Base-by-base conservation (phyloP, 169 alveolate species). In the Eimeria sp. region DNA sequence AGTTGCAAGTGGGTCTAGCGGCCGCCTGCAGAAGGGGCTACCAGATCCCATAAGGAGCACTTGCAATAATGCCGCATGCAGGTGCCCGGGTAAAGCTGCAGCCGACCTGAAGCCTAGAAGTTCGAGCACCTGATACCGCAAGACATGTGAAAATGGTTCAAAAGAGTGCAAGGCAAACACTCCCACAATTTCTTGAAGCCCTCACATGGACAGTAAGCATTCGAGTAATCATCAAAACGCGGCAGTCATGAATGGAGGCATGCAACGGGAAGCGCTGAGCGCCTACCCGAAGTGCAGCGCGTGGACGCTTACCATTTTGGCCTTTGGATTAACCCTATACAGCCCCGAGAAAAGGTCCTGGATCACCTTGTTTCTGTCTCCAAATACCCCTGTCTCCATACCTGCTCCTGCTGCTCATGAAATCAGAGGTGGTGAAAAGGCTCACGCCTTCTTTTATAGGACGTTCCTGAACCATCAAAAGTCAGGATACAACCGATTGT, bases 21-120 rank as follows among this genome's bases (percentile, higher is more conserved):
- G 27, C 7, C 65, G 30, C 65, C 45, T 43, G 93, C 93, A 61
- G 27, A 25, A 63, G 65, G 82, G 93, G 43, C 82, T 67, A 22
- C 43, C 61, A 40, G 82, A 65, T n/a, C 82, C 78, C 80, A 87
- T 40, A 20, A 87, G 80, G 27, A 87, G 80, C 67, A 87, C 49
- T 22, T 65, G 93, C 51, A 87, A 25, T 25, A 87, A 49, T 63
- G 93, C 93, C 25, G 93, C 78, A 63, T 87, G 93, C 4, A 87
- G 93, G 63, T 87, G 93, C 47, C 25, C 65, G 6, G 93, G 93
- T 6, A 87, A 73, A 40, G 93, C 93, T 43, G 93, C 93, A n/a
- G 93, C 93, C n/a, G 93, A 87, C 51, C 93, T 54, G 63, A 87
- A 87, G 25, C 93, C 93, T 40, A 87, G 93, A n/a, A 87, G 93